Evolutionary conservation across 1,139 yeast species (phyloP), one percentile per base, ranked within the genome.

Genomic region (Wickerhamomyces sp.): DNA sequence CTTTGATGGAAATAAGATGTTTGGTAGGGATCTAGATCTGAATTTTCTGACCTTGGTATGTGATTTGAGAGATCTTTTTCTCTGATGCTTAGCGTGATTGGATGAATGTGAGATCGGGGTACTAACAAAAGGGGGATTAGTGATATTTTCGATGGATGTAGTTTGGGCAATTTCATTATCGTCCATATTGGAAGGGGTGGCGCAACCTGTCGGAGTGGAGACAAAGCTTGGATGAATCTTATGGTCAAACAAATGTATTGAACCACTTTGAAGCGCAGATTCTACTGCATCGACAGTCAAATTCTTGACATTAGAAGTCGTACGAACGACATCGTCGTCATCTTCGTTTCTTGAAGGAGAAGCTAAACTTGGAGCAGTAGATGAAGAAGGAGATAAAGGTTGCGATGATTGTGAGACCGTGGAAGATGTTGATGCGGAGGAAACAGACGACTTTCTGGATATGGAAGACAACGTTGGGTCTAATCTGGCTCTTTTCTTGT

Each of bases 401-500:
- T n/a, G 27, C 4, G 48, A 39, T 10, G 45, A 25, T 27, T 26
- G 44, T 13, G 48, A 35, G 5, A 46, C 4, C 5, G 28, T n/a
- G 8, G 40, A 8, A 3, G 47, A 20, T 2, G 37, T 17, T 2
- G 39, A 31, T 6, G 43, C 12, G 28, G 42, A 12, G 22, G 37
- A 18, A 14, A 32, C 38, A 5, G 46, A 28, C 3, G 37, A 33
- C 27, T 34, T 30, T 38, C 35, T 46, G 12, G 45, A 45, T 13
- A 46, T 38, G 1, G 45, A 40, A 1, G 46, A 40, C n/a, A 46
- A 41, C 10, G 54, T 44, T 3, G 63, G 59, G 44, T 61, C 64
- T 38, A 63, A 51, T 37, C 65, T 49, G 15, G 61, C 65, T 27
- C 66, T 47, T 41, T 61, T 61, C 41, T 57, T 55, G 38, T 54